A percentile compares a stretch with the other conserved stretches of the same genome.
phyloP scores from a whole-genome alignment of 2,329 filamentous ascomycete genomes.

The Xylaria digitata region DNA sequence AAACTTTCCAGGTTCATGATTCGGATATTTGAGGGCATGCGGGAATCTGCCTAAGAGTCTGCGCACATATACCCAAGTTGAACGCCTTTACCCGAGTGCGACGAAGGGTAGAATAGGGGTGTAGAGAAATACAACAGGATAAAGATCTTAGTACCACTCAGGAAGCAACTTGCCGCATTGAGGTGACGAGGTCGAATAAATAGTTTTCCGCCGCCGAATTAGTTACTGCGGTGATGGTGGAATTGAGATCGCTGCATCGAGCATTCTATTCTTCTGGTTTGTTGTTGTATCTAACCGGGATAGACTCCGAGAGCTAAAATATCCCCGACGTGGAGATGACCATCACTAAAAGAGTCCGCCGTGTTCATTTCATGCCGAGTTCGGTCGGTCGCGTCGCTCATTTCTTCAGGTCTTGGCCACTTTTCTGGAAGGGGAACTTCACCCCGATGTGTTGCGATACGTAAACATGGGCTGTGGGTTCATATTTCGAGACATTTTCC shows the following conservation, averaged over 20 bases:
- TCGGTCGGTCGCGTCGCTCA: neutral
- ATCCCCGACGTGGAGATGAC: constrained; percentile 25
- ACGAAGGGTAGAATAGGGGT: neutral
- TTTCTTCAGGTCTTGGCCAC: no score
- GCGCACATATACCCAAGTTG: neutral
- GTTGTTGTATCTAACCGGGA: constrained; percentile 8
- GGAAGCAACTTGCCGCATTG: no score
- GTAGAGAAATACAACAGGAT: neutral
- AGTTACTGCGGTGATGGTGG: neutral
- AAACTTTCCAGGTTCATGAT: neutral
- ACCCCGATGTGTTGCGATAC: no score
- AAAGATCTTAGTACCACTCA: neutral
- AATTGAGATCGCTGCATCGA: neutral
- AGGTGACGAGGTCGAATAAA: neutral
- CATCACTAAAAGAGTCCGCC: neutral
- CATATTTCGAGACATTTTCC: no score
- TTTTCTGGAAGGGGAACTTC: no score
- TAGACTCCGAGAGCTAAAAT: constrained; percentile 2
- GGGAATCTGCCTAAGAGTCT: neutral
- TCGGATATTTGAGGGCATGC: neutral
- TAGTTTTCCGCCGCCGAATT: neutral
- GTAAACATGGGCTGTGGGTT: no score
- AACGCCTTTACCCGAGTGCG: constrained; percentile 28
- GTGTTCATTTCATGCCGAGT: neutral
- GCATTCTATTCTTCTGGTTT: constrained; percentile 22